phyloP scores from a whole-genome alignment of 306 rosid genomes.

The Luffa aegyptiaca region DNA sequence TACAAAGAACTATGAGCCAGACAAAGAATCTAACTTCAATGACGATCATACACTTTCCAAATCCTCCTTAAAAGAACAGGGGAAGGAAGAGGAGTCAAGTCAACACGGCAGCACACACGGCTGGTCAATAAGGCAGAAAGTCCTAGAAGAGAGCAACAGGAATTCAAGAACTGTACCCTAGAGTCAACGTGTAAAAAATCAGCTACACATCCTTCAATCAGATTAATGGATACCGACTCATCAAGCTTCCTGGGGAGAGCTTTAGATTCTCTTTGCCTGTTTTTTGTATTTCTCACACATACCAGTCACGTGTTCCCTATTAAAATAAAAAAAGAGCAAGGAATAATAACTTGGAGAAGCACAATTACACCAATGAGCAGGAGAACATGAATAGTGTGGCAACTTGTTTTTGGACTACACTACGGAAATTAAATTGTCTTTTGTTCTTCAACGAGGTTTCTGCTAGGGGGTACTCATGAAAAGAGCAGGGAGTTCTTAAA shows the following conservation, averaged over 20 bases:
- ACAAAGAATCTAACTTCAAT: background rate
- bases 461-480: background rate
- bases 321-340: background rate
- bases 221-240: background rate
- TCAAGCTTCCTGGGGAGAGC: background rate
- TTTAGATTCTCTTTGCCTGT: background rate
- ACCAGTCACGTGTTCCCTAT: background rate
- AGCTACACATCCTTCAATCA: background rate
- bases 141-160: background rate
- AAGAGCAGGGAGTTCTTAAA: background rate
- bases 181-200: background rate
- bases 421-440: background rate
- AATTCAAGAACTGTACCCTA: background rate
- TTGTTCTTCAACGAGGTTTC: background rate
- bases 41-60: background rate
- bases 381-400: background rate
- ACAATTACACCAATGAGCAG: background rate
- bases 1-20: background rate
- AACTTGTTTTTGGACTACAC: background rate
- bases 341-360: background rate
- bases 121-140: background rate
- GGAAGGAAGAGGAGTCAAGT: background rate
- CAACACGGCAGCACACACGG: background rate
- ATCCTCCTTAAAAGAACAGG: background rate
- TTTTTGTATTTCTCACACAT: no score